A percentile compares a stretch with the other conserved stretches of the same genome.
Conservation (phyloP, 2,329 filamentous ascomycete genomes). For the Macrophomina pseudophaseolina region DNA sequence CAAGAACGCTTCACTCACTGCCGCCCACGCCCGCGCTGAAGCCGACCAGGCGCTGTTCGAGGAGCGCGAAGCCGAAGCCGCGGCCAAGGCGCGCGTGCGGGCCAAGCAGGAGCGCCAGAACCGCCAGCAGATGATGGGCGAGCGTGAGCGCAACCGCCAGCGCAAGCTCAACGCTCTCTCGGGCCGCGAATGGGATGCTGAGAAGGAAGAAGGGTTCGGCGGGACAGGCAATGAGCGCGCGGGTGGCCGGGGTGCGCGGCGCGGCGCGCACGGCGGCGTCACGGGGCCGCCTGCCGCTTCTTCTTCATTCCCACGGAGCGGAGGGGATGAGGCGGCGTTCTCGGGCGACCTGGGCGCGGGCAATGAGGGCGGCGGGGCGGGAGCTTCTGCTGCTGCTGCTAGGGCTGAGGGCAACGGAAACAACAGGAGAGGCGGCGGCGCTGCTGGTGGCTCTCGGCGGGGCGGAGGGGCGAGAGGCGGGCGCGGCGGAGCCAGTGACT, state of each 20-base stretch:
- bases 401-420: neutral
- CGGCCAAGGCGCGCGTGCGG: constrained; percentile 52
- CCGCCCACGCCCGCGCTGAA: constrained; percentile 68
- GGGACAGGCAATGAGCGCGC: constrained; percentile 48
- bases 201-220: constrained; percentile 63
- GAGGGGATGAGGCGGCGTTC: constrained; percentile 24
- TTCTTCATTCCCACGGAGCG: constrained; percentile 29
- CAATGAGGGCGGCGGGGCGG: constrained; percentile 39
- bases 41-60: constrained; percentile 70
- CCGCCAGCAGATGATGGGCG: constrained; percentile 64
- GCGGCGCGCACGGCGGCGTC: constrained; percentile 60
- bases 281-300: constrained; percentile 29
- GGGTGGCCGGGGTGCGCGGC: constrained; percentile 47
- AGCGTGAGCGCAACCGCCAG: constrained; percentile 65
- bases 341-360: too few relatives aligned
- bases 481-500: constrained; percentile 32
- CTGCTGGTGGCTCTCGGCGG: neutral
- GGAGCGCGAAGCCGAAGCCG: constrained; percentile 65
- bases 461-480: constrained; percentile 39
- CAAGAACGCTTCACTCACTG: constrained; percentile 64
- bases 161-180: constrained; percentile 63
- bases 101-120: constrained; percentile 55
- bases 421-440: neutral
- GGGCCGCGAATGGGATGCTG: constrained; percentile 67
- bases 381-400: constrained; percentile 5